phyloP scores from a whole-genome alignment of 2,329 filamentous ascomycete species.

The Penicillium sp. region DNA sequence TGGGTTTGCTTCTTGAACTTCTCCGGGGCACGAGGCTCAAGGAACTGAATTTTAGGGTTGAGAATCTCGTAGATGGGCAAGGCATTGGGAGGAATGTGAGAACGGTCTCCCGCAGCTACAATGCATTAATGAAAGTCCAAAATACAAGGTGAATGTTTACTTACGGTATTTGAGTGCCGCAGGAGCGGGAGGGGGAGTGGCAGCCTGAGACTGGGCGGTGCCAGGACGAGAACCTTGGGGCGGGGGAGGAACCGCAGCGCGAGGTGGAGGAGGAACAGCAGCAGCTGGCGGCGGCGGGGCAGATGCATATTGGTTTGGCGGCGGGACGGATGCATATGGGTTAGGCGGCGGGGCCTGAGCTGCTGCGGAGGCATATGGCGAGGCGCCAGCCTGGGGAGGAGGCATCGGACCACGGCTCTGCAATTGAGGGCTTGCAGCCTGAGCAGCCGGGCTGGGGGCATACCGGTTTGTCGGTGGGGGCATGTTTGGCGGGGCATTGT shows the following conservation, averaged over 20 bases:
- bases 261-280: slow-evolving; percentile 14
- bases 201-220: slow-evolving; percentile 52
- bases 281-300: not conserved
- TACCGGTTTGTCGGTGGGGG: slow-evolving; percentile 75
- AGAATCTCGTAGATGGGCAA: slow-evolving; percentile 80
- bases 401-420: slow-evolving; percentile 52
- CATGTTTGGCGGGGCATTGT: slow-evolving; percentile 73
- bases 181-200: slow-evolving; percentile 42
- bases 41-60: slow-evolving; percentile 80
- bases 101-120: slow-evolving; percentile 72
- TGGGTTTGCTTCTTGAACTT: slow-evolving; percentile 86
- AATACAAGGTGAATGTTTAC: slow-evolving; percentile 27
- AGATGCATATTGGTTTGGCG: slow-evolving; percentile 20
- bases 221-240: slow-evolving; percentile 47
- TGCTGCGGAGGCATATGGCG: slow-evolving; percentile 62
- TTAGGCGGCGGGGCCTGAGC: slow-evolving; percentile 39
- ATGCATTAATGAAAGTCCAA: slow-evolving; percentile 6
- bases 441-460: slow-evolving; percentile 64
- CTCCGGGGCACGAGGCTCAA: slow-evolving; percentile 81
- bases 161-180: slow-evolving; percentile 68
- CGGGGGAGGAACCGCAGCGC: slow-evolving; percentile 36
- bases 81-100: slow-evolving; percentile 78
- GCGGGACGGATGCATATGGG: slow-evolving; percentile 43
- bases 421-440: slow-evolving; percentile 50
- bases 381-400: slow-evolving; percentile 40